Evolutionary conservation across 495 filamentous ascomycete genomes (phyloP).

Genomic region (Hypoxylon rickii): DNA sequence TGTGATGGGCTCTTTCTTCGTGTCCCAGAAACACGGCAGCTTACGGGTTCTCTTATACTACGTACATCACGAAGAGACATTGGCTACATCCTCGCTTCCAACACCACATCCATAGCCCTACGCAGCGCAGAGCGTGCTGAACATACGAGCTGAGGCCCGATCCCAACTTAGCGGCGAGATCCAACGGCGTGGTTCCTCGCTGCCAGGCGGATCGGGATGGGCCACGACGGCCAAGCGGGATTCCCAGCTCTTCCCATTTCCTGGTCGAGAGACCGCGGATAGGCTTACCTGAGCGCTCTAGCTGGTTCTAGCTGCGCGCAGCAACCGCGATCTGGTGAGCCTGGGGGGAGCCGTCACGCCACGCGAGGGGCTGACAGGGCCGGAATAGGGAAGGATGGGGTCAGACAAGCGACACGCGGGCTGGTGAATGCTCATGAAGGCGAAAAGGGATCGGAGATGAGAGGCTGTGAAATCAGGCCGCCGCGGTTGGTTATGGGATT

Average conservation of each 20-base stretch:
- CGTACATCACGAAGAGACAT: conserved; percentile 1
- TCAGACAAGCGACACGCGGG: not conserved
- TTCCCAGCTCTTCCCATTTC: no score
- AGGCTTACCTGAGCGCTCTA: conserved; percentile 4
- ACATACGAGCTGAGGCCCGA: conserved; percentile 22
- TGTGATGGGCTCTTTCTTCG: conserved; percentile 9
- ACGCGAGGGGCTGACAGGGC: conserved; percentile 2
- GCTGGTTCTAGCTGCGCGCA: not conserved
- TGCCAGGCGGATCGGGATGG: conserved; percentile 11
- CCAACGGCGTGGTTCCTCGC: conserved; percentile 13
- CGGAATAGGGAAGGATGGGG: not conserved
- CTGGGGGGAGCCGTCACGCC: conserved; percentile 22
- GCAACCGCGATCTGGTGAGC: conserved; percentile 19
- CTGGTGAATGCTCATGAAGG: no score
- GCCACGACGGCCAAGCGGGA: conserved; percentile 15
- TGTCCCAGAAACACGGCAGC: conserved; percentile 2
- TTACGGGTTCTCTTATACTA: conserved; percentile 21
- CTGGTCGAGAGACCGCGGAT: no score
- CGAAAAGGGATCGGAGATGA: conserved; percentile 38
- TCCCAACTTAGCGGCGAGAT: conserved; percentile 23
- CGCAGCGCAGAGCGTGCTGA: conserved; percentile 7
- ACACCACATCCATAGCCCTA: not conserved
- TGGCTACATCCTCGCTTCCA: not conserved
- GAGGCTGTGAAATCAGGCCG: conserved; percentile 2
- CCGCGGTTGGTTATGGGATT: conserved; percentile 4